Evolutionary conservation across 495 filamentous ascomycete genomes (phyloP).

Genomic region (Penicillium bovifimosum): DNA sequence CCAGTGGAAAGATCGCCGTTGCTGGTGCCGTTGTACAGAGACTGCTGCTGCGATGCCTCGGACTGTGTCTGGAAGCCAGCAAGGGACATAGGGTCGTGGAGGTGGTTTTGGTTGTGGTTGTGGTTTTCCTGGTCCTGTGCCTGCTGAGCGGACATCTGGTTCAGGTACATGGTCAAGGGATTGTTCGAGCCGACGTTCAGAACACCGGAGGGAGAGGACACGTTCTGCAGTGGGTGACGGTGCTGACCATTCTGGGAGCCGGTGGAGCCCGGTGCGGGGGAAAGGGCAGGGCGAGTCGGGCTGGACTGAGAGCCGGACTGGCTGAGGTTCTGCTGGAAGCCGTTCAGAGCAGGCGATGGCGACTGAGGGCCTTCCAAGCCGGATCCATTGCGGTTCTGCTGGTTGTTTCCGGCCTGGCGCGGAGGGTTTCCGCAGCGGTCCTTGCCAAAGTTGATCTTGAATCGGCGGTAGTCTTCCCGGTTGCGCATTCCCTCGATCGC

Average conservation of each 20-base stretch:
- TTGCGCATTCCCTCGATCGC: slow-evolving; percentile 93
- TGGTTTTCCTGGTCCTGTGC: slow-evolving; percentile 57
- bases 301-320: slow-evolving; percentile 64
- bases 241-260: slow-evolving; percentile 48
- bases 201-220: slow-evolving; percentile 60
- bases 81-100: slow-evolving; percentile 46
- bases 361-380: slow-evolving; percentile 61
- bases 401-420: slow-evolving; percentile 61
- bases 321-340: slow-evolving; percentile 45
- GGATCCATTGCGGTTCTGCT: slow-evolving; percentile 52
- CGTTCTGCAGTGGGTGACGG: slow-evolving; percentile 47
- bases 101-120: slow-evolving; percentile 35
- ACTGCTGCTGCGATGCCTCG: slow-evolving; percentile 45
- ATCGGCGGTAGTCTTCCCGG: slow-evolving; percentile 92
- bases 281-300: slow-evolving; percentile 55
- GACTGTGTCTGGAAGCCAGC: slow-evolving; percentile 60
- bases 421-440: slow-evolving; percentile 96
- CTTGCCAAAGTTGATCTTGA: slow-evolving; percentile 99
- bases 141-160: slow-evolving; percentile 75
- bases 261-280: slow-evolving; percentile 52
- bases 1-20: slow-evolving; percentile 53
- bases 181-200: slow-evolving; percentile 78
- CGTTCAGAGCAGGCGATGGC: slow-evolving; percentile 46
- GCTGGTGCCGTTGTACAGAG: slow-evolving; percentile 45
- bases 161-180: slow-evolving; percentile 90